Base-by-base conservation (phyloP, 805 yeast species). In the Saccharomyces eubayanus region DNA sequence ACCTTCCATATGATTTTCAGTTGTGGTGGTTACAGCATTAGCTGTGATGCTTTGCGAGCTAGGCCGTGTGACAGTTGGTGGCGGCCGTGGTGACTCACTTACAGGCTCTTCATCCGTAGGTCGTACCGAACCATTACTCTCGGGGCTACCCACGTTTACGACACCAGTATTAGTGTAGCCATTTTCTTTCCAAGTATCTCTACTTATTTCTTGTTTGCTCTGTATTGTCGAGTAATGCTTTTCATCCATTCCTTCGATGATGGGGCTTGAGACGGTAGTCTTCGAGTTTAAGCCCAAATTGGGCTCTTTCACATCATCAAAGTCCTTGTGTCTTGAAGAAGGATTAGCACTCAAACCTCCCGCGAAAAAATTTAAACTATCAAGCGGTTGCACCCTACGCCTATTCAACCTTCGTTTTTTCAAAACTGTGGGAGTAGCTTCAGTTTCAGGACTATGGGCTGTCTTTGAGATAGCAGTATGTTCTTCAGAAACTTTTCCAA, bases 351-450 rank as follows among this genome's bases (percentile, higher is more conserved):
- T 53, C 21, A 51, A 60, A 28, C 77, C 76, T 30, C 77, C 77
- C 3, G 72, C 77, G 60, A 74, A 73, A 57, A 68, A 72, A 30
- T 64, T 64, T 43, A 73, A 58, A 48, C 72, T 68, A 47, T 72
- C 71, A 31, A 74, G 57, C 1, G 74, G 68, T 53, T 70, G 58
- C 1, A 73, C 63, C 31, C 58, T 61, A n/a, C 58, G 54, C 31
- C 68, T 57, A 43, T 57, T 61, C 27, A 62, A 40, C 49, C 68
- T 58, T 48, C 64, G 53, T 24, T 54, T 55, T 52, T 65, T 67
- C 9, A 46, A 36, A 16, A 36, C 9, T 5, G 16, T 24, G 6
- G 43, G 43, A 36, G 24, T 16, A 36, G 11, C 24, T 10, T 36
- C 43, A 16, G 8, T 8, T 36, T 36, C 43, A 36, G 21, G 24